Conservation (phyloP, 805 yeast genomes). For the Candida ficus region DNA sequence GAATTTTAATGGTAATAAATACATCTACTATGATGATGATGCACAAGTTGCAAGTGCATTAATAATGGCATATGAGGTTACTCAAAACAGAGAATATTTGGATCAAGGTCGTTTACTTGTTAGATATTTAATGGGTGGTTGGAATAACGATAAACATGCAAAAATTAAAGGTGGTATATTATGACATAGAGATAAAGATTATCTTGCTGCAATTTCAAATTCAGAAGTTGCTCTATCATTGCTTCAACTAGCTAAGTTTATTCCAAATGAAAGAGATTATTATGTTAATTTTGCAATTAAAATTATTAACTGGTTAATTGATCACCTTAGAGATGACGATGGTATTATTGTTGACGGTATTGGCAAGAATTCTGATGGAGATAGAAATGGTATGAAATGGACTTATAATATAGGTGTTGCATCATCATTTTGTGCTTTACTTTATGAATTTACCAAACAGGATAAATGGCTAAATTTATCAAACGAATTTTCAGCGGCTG, state of each 20-base stretch:
- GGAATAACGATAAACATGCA: conserved; percentile 32
- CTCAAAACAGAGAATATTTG: conserved; percentile 47
- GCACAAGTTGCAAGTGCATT: conserved; percentile 68
- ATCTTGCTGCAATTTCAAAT: conserved; percentile 61
- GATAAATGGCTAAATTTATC: conserved; percentile 39
- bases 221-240: conserved; percentile 63
- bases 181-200: conserved; percentile 61
- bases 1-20: conserved; percentile 51
- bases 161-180: conserved; percentile 49
- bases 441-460: conserved; percentile 47
- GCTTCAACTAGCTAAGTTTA: conserved; percentile 48
- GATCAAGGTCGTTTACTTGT: conserved; percentile 54
- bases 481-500: conserved; percentile 44
- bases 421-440: conserved; percentile 44
- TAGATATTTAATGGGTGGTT: conserved; percentile 60
- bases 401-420: conserved; percentile 68
- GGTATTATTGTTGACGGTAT: conserved; percentile 59
- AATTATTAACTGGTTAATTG: conserved; percentile 54
- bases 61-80: conserved; percentile 63
- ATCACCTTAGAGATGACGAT: conserved; percentile 48
- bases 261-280: conserved; percentile 41
- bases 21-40: conserved; percentile 69
- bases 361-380: conserved; percentile 32
- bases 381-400: conserved; percentile 50
- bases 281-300: conserved; percentile 55